Conservation (phyloP, 169 alveolate genomes). For the Plasmodium chabaudi region DNA sequence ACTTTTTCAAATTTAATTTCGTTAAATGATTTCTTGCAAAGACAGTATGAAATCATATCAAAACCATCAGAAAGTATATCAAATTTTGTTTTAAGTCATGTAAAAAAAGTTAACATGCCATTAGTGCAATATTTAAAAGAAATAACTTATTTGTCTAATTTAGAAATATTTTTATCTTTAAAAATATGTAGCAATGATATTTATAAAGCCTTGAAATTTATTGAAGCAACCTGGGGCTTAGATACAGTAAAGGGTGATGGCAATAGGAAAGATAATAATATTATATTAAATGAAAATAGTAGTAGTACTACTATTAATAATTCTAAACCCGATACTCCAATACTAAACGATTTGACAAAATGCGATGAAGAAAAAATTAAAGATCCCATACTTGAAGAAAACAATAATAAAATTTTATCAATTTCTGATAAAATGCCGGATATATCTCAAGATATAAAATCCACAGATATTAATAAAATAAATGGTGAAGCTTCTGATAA, state of each 20-base stretch:
- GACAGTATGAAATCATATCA: constrained; percentile 60
- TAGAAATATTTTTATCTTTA: constrained; percentile 42
- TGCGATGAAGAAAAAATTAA: no score
- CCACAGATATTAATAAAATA: no score
- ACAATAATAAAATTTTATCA: no score
- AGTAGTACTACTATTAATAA: no score
- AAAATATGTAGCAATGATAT: constrained; percentile 64
- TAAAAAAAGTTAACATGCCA: constrained; percentile 25
- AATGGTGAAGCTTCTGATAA: neutral
- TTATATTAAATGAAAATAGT: constrained; percentile 8
- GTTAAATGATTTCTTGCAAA: constrained; percentile 63
- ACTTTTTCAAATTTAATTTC: constrained; percentile 42
- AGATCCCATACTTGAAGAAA: no score
- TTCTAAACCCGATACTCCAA: no score
- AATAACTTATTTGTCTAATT: constrained; percentile 44
- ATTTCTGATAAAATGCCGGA: no score
- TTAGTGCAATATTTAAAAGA: constrained; percentile 47
- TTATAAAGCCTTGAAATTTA: constrained; percentile 35
- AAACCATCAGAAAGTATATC: constrained; percentile 50
- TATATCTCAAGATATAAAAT: no score
- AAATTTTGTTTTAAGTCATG: constrained; percentile 51
- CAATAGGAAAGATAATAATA: no score
- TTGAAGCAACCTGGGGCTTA: constrained; percentile 53
- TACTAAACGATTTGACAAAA: no score
- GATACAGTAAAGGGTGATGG: constrained; percentile 33